phyloP scores from a whole-genome alignment of 2,329 filamentous ascomycete species.

The Ophiosphaerella herpotricha region DNA sequence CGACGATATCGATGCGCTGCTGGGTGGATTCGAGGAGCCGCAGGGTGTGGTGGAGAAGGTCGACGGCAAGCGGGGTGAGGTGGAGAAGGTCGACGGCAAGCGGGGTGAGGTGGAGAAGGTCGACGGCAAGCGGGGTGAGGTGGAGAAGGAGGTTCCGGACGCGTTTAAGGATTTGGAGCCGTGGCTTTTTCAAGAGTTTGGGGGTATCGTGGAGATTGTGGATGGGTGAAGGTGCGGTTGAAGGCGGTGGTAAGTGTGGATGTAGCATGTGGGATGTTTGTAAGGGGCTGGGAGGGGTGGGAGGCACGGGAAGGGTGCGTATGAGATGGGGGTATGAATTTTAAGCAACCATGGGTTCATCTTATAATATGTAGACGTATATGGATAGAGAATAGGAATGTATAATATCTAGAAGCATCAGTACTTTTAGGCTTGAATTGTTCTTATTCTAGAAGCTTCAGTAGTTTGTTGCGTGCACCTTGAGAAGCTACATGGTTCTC shows the following conservation, averaged over 20 bases:
- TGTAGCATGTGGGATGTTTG: too few relatives aligned
- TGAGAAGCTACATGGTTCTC: too few relatives aligned
- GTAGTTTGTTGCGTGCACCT: too few relatives aligned
- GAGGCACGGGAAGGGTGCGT: too few relatives aligned
- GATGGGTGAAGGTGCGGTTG: constrained; percentile 16
- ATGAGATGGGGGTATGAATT: too few relatives aligned
- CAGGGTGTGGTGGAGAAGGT: constrained; percentile 3
- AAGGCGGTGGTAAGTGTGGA: background rate
- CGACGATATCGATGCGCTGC: background rate
- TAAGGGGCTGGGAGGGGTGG: too few relatives aligned
- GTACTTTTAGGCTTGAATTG: too few relatives aligned
- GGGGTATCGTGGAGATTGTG: constrained; percentile 46
- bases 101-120: constrained; percentile 3
- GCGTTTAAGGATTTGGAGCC: constrained; percentile 42
- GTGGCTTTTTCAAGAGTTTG: constrained; percentile 48
- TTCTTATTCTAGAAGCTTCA: too few relatives aligned
- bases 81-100: background rate
- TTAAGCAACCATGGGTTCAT: too few relatives aligned
- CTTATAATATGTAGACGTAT: too few relatives aligned
- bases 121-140: background rate
- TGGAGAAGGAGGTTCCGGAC: constrained; percentile 18
- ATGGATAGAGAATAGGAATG: too few relatives aligned
- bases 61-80: background rate
- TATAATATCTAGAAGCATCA: too few relatives aligned
- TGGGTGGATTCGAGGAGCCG: background rate